Conservation (phyloP, 345 rosid genomes). For the Populus ilicifolia region DNA sequence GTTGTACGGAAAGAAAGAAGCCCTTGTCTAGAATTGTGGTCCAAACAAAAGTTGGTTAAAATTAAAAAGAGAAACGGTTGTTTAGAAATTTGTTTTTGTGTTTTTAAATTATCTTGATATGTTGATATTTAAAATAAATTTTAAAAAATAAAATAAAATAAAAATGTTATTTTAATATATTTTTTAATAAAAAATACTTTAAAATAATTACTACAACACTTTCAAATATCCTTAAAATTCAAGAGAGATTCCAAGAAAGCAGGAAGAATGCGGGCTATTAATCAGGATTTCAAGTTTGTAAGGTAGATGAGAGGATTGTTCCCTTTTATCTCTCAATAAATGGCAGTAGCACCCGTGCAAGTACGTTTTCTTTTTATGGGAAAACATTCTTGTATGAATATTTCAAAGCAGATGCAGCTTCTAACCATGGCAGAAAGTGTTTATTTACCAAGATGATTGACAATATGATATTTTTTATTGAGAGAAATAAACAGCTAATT, state of each 20-base stretch:
- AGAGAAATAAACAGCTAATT: no score
- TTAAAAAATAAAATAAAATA: no score
- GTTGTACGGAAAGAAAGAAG: no score
- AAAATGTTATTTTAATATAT: no score
- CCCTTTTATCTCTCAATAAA: neutral
- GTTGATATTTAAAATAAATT: no score
- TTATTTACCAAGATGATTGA: neutral
- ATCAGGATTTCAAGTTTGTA: neutral
- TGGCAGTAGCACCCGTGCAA: neutral
- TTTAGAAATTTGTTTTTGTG: no score
- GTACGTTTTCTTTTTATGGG: neutral
- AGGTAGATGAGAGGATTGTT: neutral
- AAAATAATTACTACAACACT: fast-evolving
- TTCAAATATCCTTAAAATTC: neutral
- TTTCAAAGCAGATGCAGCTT: neutral
- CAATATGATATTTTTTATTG: no score
- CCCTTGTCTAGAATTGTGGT: fast-evolving
- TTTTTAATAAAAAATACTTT: no score
- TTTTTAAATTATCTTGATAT: no score
- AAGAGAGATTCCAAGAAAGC: neutral
- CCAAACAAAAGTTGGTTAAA: no score
- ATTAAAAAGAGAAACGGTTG: no score
- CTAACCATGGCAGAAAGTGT: neutral
- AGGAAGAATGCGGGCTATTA: neutral
- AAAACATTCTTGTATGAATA: neutral